These are phyloP conservation scores for Salinomyces thailandicus DNA, from an alignment of 2,329 filamentous ascomycete species.

Conservation along the genomic window DNA sequence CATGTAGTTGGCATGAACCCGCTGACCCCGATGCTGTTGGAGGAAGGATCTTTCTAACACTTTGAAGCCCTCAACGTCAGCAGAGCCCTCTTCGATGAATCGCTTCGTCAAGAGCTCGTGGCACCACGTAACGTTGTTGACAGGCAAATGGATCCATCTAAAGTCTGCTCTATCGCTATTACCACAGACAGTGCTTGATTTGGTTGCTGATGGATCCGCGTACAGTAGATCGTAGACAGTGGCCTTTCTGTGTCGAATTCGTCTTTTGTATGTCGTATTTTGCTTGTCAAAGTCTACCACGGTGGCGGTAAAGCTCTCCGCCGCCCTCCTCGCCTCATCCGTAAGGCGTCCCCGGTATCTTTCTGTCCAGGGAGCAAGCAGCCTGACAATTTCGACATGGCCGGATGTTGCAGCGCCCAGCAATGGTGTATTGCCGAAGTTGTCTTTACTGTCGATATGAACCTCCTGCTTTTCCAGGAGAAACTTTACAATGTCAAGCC, in stretches of 20 bases:
- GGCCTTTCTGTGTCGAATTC: conserved; percentile 2
- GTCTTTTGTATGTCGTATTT: conserved; percentile 1
- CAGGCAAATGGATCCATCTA: conserved; percentile 38
- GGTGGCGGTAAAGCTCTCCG: conserved; percentile 4
- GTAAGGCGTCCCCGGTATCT: conserved; percentile 19
- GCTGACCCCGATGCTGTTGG: conserved; percentile 50
- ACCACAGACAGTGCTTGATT: conserved; percentile 26
- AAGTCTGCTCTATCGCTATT: conserved; percentile 33
- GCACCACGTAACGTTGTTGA: conserved; percentile 49
- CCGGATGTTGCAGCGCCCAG: conserved; percentile 32
- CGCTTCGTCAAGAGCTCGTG: conserved; percentile 54
- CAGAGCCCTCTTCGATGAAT: conserved; percentile 52
- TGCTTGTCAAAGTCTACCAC: conserved; percentile 3
- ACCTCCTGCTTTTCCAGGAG: conserved; percentile 19
- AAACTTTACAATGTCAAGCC: conserved; percentile 13
- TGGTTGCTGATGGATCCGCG: conserved; percentile 6
- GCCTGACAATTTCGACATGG: conserved; percentile 31
- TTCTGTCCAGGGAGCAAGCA: conserved; percentile 32
- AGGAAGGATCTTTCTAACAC: conserved; percentile 51
- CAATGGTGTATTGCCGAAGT: conserved; percentile 35
- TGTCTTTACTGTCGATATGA: conserved; percentile 31
- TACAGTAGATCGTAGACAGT: conserved; percentile 6
- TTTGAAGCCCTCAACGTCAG: conserved; percentile 55
- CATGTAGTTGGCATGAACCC: conserved; percentile 53
- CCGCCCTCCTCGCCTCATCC: conserved; percentile 2